Evolutionary conservation across 495 filamentous ascomycete genomes (phyloP).

Genomic region (Penicillium mononematosum): DNA sequence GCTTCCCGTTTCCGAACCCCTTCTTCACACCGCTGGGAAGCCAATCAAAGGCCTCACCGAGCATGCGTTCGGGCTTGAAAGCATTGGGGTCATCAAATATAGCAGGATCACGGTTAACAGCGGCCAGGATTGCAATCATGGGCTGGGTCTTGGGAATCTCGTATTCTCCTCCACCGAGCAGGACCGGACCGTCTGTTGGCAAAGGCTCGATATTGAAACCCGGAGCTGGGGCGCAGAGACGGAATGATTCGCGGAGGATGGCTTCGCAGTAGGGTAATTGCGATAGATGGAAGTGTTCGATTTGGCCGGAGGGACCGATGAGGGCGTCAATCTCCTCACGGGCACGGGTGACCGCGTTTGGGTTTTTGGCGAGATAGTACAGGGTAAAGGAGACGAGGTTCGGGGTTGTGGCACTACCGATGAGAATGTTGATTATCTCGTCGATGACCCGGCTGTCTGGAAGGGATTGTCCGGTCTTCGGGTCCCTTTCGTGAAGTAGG

Average conservation of each 20-base stretch:
- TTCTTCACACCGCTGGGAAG: slow-evolving; percentile 63
- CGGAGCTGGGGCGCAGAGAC: slow-evolving; percentile 65
- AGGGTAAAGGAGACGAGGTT: slow-evolving; percentile 45
- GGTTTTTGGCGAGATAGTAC: slow-evolving; percentile 47
- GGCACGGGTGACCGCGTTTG: slow-evolving; percentile 33
- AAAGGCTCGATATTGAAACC: slow-evolving; percentile 57
- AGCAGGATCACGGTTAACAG: slow-evolving; percentile 66
- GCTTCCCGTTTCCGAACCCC: slow-evolving; percentile 68
- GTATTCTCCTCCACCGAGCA: slow-evolving; percentile 66
- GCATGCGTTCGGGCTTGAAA: slow-evolving; percentile 70
- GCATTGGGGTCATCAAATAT: slow-evolving; percentile 63
- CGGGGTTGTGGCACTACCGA: slow-evolving; percentile 46
- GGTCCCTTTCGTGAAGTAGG: slow-evolving; percentile 65
- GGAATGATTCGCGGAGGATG: slow-evolving; percentile 69
- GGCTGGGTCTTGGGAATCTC: slow-evolving; percentile 56
- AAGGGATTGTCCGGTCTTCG: slow-evolving; percentile 62
- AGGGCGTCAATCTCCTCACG: slow-evolving; percentile 45
- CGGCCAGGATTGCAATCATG: slow-evolving; percentile 61
- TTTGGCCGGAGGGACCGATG: slow-evolving; percentile 28
- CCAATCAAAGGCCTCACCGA: slow-evolving; percentile 60
- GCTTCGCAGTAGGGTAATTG: slow-evolving; percentile 65
- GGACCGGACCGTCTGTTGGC: slow-evolving; percentile 49
- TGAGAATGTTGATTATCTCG: slow-evolving; percentile 59
- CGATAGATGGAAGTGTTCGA: slow-evolving; percentile 57
- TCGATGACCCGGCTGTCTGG: slow-evolving; percentile 61